Percentiles rank a stretch among this genome's conserved stretches.
These are phyloP conservation scores for Jacaranda mimosifolia DNA, from an alignment of 257 asterid genomes.

Conservation along the genomic window DNA sequence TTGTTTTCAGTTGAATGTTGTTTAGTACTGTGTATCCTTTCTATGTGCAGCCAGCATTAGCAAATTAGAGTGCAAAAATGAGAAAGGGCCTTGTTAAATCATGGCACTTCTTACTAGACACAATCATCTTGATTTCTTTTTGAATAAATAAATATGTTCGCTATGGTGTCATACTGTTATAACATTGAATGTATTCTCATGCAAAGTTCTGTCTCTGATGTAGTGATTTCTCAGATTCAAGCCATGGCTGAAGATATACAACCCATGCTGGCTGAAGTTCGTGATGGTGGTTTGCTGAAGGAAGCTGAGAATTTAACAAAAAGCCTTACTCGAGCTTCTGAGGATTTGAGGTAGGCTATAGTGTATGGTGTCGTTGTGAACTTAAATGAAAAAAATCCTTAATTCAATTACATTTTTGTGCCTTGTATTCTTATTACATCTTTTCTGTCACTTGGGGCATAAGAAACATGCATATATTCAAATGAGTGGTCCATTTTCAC, in stretches of 20 bases:
- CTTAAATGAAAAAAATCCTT: not conserved
- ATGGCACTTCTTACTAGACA: no score
- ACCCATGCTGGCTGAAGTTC: slow-evolving; percentile 89
- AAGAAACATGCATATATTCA: not conserved
- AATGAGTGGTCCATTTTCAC: not conserved
- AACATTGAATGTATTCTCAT: slow-evolving; percentile 51
- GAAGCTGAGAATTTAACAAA: slow-evolving; percentile 87
- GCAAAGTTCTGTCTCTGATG: slow-evolving; percentile 66
- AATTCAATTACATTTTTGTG: slow-evolving; percentile 5
- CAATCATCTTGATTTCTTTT: no score
- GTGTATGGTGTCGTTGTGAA: slow-evolving; percentile 7
- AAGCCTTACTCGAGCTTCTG: slow-evolving; percentile 91
- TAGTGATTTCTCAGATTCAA: slow-evolving; percentile 88
- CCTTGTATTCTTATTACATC: not conserved
- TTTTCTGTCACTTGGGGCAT: slow-evolving; percentile 5
- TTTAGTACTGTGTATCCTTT: no score
- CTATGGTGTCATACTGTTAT: no score
- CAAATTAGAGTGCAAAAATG: no score
- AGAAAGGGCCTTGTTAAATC: no score
- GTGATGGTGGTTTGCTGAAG: slow-evolving; percentile 85
- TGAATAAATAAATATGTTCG: no score
- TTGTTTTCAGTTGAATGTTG: no score
- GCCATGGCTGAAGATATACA: slow-evolving; percentile 94
- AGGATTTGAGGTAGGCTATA: slow-evolving; percentile 77
- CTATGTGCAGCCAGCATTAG: no score